Percentiles rank a stretch among this genome's conserved stretches.
These are phyloP conservation scores for Aspergillus spinulosporus DNA, from an alignment of 2,329 filamentous ascomycete genomes.

Conservation along the genomic window DNA sequence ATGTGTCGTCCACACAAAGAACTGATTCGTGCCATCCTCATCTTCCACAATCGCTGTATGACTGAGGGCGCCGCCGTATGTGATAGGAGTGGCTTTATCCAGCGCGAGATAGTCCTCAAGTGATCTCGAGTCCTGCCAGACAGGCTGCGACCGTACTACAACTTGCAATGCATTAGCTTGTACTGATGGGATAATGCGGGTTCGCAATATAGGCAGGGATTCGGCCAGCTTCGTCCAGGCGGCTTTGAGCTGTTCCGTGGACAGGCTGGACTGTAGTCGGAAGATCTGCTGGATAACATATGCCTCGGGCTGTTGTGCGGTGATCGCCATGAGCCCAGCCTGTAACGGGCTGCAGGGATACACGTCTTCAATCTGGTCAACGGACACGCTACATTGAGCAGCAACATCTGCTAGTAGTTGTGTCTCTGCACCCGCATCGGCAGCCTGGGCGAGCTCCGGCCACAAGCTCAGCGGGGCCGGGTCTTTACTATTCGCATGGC, in stretches of 20 bases:
- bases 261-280: neutral
- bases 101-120: neutral
- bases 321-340: neutral
- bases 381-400: neutral
- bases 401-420: neutral
- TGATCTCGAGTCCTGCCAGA: neutral
- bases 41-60: no score
- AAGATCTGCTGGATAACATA: neutral
- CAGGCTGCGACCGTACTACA: neutral
- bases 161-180: neutral
- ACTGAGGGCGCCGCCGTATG: no score
- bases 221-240: neutral
- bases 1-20: neutral
- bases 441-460: no score
- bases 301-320: neutral
- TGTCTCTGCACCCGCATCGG: neutral
- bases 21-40: neutral
- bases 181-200: neutral
- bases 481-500: no score
- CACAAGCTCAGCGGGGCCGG: no score
- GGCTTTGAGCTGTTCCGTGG: neutral
- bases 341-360: slow-evolving; percentile 3
- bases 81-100: neutral
- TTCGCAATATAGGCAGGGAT: neutral
- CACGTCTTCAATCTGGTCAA: neutral